Base-by-base conservation (phyloP, 2,329 filamentous ascomycete genomes). In the Sarocladium brachiariae region DNA sequence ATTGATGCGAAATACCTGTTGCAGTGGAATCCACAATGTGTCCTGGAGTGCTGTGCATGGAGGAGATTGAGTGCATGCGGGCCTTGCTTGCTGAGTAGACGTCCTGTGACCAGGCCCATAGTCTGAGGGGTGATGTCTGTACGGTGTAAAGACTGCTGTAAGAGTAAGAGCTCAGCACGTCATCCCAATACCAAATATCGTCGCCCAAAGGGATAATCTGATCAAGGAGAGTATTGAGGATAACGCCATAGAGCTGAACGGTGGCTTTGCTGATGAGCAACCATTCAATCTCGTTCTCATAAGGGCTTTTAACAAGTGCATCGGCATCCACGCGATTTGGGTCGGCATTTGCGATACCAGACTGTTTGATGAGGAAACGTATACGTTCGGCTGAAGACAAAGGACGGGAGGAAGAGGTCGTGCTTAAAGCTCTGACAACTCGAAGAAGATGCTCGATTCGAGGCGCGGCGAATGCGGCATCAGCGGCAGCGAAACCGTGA, bases 161-260 rank as follows among this genome's bases (percentile, higher is more conserved):
- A 46, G 81, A 77, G 58, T 89, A 85, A 1, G 89, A 95, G 9
- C 81, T 80, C 25, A 96, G 70, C 2, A 96, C 79, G 57, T 93
- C 87, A 61, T 96, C 89, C 93, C 93, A 99, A 65, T 97, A 97
- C 82, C 86, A 91, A 21, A 96, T 84, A 58, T 96, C 90, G 56
- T 96, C 84, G 59, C 83, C 87, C 16, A 99, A 69, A 0, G 86
- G 85, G 10, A 92, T 83, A 10, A 90, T 95, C 59, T 93, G 86
- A 51, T 92, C 86, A 10, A 96, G 70, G 3, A 97, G 76, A 0
- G 80, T 83, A 58, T 84, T 83, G 57, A 96, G 72, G 35, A 95
- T 77, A 46, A 88, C 71, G 3, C 92, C 92, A 61, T 96, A 95
- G 1, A 86, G 84, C 62, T 96, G 92, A n/a, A 91, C 82, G 0